phyloP scores from a whole-genome alignment of 305 asterid genomes.

The Fraxinus angustifolia region DNA sequence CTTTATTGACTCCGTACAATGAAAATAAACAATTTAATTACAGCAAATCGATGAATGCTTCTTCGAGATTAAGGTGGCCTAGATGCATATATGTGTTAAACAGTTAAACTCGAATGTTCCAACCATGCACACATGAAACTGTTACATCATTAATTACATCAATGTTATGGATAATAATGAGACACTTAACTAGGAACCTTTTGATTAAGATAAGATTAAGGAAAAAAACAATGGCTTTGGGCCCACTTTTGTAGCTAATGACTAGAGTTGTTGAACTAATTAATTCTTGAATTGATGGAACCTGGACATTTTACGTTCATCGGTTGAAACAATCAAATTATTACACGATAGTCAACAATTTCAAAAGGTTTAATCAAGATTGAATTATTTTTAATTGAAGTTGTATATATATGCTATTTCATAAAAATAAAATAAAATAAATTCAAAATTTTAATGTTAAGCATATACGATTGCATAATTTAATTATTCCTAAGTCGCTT shows the following conservation, averaged over 20 bases:
- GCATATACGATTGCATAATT: neutral
- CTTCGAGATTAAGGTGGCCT: neutral
- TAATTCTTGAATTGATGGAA: conserved; percentile 2
- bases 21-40: too few species aligned
- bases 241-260: neutral
- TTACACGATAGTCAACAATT: neutral
- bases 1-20: neutral
- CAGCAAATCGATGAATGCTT: neutral
- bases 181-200: neutral
- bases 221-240: neutral
- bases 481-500: neutral
- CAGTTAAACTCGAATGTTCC: neutral
- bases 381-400: neutral
- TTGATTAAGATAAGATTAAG: conserved; percentile 1
- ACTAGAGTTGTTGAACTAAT: neutral
- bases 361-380: neutral
- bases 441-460: neutral
- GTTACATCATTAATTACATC: conserved; percentile 1
- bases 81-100: neutral
- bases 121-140: neutral
- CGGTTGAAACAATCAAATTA: neutral
- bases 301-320: neutral
- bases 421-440: neutral
- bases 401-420: neutral
- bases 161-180: neutral